phyloP scores from a whole-genome alignment of 2,329 filamentous ascomycete species.

The Curvularia sp. region DNA sequence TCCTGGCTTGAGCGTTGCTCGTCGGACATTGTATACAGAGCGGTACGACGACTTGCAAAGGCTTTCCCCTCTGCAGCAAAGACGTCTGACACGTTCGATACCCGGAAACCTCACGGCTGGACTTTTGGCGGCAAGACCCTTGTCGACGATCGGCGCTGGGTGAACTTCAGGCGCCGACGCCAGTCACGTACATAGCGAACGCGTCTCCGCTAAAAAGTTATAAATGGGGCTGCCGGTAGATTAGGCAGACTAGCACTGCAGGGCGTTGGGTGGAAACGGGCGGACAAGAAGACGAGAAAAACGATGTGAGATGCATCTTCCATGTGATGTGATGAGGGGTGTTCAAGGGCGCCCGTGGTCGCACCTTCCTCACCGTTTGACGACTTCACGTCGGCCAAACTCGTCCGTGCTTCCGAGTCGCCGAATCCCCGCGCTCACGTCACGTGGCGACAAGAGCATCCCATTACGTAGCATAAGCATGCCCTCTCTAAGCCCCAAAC shows the following conservation, averaged over 20 bases:
- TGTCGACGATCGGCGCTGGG: constrained; percentile 15
- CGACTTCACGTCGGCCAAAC: neutral
- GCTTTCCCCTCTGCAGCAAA: neutral
- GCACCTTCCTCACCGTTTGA: neutral
- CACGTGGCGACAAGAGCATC: too few species aligned
- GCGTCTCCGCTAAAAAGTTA: neutral
- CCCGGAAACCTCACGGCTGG: constrained; percentile 8
- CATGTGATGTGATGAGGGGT: too few species aligned
- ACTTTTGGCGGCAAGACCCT: constrained; percentile 16
- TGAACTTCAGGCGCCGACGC: constrained; percentile 11
- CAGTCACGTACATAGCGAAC: neutral
- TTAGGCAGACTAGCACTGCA: neutral
- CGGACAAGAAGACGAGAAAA: neutral
- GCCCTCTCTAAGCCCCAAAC: neutral
- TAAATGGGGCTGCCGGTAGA: neutral
- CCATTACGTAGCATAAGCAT: too few species aligned
- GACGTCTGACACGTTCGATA: constrained; percentile 4
- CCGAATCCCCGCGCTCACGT: neutral
- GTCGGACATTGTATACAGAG: constrained; percentile 28
- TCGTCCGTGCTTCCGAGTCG: neutral
- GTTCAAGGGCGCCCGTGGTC: neutral
- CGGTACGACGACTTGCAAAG: neutral
- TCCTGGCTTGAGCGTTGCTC: constrained; percentile 26
- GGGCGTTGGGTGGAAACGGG: too few species aligned
- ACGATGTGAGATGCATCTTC: too few species aligned